phyloP scores from a whole-genome alignment of 2,329 filamentous ascomycete genomes.

The Ascochyta lentis region DNA sequence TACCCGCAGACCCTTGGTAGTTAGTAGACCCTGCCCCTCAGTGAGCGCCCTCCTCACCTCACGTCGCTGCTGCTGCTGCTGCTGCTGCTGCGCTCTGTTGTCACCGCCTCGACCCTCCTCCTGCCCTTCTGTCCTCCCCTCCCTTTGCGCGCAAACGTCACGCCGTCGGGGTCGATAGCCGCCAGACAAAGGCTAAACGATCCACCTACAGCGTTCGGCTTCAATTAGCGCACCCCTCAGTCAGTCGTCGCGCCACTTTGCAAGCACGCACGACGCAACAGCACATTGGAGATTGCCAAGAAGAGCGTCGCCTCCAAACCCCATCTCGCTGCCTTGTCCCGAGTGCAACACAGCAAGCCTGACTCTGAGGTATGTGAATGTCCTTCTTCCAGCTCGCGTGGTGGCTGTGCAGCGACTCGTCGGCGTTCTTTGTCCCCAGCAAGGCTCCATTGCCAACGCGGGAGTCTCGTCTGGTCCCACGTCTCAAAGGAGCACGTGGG shows the following conservation, averaged over 20 bases:
- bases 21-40: conserved; percentile 23
- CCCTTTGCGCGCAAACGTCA: conserved; percentile 2
- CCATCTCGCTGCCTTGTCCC: background rate
- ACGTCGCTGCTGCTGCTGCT: conserved; percentile 6
- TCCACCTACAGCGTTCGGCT: conserved; percentile 12
- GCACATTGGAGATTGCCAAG: conserved; percentile 1
- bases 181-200: conserved; percentile 11
- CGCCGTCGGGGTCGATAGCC: conserved; percentile 12
- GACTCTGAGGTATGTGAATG: conserved; percentile 10
- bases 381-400: background rate
- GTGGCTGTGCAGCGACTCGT: conserved; percentile 16
- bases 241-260: conserved; percentile 17
- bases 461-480: conserved; percentile 17
- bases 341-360: conserved; percentile 6
- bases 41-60: conserved; percentile 15
- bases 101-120: conserved; percentile 7
- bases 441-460: conserved; percentile 13
- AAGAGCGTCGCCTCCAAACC: conserved; percentile 4
- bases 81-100: conserved; percentile 12
- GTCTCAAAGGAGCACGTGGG: conserved; percentile 34
- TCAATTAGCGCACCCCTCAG: conserved; percentile 18
- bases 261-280: conserved; percentile 9
- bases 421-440: conserved; percentile 6
- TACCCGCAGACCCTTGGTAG: conserved; percentile 18
- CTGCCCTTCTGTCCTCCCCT: background rate